A percentile compares a stretch with the other conserved stretches of the same genome.
These are phyloP conservation scores for Herpotrichia juniperi DNA, from an alignment of 2,329 filamentous ascomycete genomes.

Conservation along the genomic window DNA sequence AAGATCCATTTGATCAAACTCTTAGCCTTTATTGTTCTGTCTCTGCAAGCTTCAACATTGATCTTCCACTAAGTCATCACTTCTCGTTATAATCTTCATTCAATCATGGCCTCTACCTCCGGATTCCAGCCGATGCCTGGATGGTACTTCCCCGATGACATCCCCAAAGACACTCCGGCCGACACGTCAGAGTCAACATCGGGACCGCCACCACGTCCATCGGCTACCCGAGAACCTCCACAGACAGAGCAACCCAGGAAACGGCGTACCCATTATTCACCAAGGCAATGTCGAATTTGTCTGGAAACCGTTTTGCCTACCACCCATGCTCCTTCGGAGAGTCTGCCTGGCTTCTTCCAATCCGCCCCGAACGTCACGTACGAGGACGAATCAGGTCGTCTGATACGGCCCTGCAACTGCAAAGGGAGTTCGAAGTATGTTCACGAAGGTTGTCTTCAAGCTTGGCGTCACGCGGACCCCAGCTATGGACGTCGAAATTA, in stretches of 20 bases:
- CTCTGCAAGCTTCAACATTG: background rate
- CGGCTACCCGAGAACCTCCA: constrained; percentile 18
- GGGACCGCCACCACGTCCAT: constrained; percentile 13
- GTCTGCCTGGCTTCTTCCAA: constrained; percentile 63
- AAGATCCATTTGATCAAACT: constrained; percentile 4
- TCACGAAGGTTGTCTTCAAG: constrained; percentile 85
- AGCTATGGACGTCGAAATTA: constrained; percentile 70
- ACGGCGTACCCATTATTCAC: constrained; percentile 63
- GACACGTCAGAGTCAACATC: constrained; percentile 21
- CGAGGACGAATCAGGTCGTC: constrained; percentile 74
- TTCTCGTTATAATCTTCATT: constrained; percentile 2
- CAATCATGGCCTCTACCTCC: constrained; percentile 47
- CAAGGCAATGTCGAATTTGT: constrained; percentile 87
- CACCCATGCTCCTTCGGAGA: constrained; percentile 61
- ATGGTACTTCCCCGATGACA: constrained; percentile 56
- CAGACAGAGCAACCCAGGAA: constrained; percentile 18
- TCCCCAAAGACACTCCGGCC: constrained; percentile 41
- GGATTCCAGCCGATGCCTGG: constrained; percentile 47
- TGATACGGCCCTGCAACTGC: constrained; percentile 91
- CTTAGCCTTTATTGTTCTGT: background rate
- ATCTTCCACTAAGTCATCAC: background rate
- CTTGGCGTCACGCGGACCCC: constrained; percentile 80
- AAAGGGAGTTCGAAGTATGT: constrained; percentile 93
- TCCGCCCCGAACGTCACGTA: constrained; percentile 68
- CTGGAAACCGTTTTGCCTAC: constrained; percentile 72